Conservation (phyloP, 192 early-diverging fungal genomes). For the Thamnidium elegans region DNA sequence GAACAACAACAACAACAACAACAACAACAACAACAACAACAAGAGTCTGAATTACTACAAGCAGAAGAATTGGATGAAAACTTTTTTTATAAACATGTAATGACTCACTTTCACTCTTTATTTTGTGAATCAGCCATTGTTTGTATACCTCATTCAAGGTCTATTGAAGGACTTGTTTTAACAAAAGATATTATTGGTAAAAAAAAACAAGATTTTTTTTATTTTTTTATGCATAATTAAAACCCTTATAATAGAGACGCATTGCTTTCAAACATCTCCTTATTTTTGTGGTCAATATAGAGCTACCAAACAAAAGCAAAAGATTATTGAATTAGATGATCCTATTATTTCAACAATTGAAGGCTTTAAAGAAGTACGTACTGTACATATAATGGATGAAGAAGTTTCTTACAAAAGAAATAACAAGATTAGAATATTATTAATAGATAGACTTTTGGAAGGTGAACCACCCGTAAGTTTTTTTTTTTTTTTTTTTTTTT, state of each 20-base stretch:
- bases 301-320: slow-evolving; percentile 44
- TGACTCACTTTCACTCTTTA: slow-evolving; percentile 25
- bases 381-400: slow-evolving; percentile 45
- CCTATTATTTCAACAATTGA: slow-evolving; percentile 39
- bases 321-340: slow-evolving; percentile 47
- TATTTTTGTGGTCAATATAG: slow-evolving; percentile 53
- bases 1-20: slow-evolving; percentile 12
- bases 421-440: slow-evolving; percentile 42
- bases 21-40: slow-evolving; percentile 12
- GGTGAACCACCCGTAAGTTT: slow-evolving; percentile 39
- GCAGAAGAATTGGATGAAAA: slow-evolving; percentile 37
- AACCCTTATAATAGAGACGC: slow-evolving; percentile 40
- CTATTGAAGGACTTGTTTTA: slow-evolving; percentile 40
- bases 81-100: slow-evolving; percentile 26
- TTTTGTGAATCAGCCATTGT: slow-evolving; percentile 44
- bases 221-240: slow-evolving; percentile 10
- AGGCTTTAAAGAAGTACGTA: slow-evolving; percentile 45
- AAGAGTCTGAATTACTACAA: not conserved
- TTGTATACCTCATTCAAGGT: slow-evolving; percentile 46
- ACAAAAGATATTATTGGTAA: slow-evolving; percentile 49
- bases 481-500: slow-evolving; percentile 9
- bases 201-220: not conserved
- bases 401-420: slow-evolving; percentile 47
- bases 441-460: slow-evolving; percentile 47
- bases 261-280: slow-evolving; percentile 51